phyloP scores from a whole-genome alignment of 1,284 basidiomycete genomes.

The Rhodotorula sp. region DNA sequence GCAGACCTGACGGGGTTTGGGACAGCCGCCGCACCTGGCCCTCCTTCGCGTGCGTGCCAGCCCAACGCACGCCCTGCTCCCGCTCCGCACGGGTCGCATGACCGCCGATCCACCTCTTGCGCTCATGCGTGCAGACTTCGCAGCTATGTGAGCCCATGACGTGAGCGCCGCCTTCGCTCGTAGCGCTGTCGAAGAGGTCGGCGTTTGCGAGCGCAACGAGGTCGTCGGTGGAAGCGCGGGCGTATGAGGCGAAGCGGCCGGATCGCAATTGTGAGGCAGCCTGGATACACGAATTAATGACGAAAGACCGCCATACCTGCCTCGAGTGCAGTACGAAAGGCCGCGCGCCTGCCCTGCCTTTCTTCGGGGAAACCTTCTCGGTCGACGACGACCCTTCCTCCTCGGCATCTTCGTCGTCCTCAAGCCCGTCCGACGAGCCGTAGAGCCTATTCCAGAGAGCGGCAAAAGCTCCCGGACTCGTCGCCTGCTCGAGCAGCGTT shows the following conservation, averaged over 20 bases:
- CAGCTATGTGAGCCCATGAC: conserved; percentile 14
- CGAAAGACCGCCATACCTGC: conserved; percentile 24
- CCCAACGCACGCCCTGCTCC: conserved; percentile 8
- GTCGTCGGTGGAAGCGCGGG: conserved; percentile 1
- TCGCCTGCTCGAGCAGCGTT: conserved; percentile 5
- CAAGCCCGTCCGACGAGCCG: background rate
- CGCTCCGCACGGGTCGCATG: conserved; percentile 8
- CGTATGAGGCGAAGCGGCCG: background rate
- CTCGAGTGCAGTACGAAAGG: background rate
- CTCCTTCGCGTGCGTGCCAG: background rate
- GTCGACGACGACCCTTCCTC: background rate
- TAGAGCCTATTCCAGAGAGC: conserved; percentile 14
- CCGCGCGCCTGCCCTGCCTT: background rate
- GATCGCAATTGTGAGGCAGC: background rate
- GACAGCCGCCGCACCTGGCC: background rate
- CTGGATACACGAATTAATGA: conserved; percentile 9
- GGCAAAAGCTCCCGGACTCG: conserved; percentile 14
- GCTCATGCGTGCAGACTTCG: conserved; percentile 1
- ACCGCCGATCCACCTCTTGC: background rate
- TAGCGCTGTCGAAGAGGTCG: background rate
- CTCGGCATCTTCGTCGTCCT: conserved; percentile 2
- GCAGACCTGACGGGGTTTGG: background rate
- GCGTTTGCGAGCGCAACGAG: conserved; percentile 25
- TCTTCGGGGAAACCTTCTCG: background rate
- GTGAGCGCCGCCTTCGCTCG: background rate